Evolutionary conservation across 116 monocot species (phyloP).

Genomic region (Papilionanthe hybrid): DNA sequence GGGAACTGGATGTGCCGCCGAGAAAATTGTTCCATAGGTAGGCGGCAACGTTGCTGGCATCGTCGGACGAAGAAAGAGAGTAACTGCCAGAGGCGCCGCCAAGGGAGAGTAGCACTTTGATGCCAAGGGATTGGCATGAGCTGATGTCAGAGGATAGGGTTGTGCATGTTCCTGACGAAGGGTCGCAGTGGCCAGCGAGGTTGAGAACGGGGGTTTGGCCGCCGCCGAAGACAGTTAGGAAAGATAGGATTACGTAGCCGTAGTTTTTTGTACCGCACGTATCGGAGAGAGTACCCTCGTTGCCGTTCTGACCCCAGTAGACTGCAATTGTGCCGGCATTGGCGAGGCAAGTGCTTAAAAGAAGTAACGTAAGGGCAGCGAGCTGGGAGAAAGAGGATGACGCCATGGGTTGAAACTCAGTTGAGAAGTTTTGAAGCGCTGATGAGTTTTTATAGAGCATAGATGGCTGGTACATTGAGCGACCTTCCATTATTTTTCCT

Average conservation of each 20-base stretch:
- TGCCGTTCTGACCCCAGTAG: slow-evolving; percentile 69
- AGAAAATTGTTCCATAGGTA: slow-evolving; percentile 25
- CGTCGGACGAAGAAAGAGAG: slow-evolving; percentile 9
- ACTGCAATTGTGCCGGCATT: slow-evolving; percentile 31
- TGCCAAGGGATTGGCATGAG: slow-evolving; percentile 30
- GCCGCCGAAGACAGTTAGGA: slow-evolving; percentile 29
- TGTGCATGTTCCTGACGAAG: slow-evolving; percentile 16
- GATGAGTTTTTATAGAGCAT: background rate
- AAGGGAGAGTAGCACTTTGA: slow-evolving; percentile 35
- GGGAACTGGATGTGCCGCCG: slow-evolving; percentile 3
- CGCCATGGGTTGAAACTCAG: background rate
- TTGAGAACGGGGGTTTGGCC: slow-evolving; percentile 21
- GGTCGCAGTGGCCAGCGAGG: slow-evolving; percentile 29
- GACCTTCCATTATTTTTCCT: no score
- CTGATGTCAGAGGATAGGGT: slow-evolving; percentile 24
- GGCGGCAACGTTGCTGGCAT: slow-evolving; percentile 8
- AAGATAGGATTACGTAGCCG: slow-evolving; percentile 25
- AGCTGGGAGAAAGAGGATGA: background rate
- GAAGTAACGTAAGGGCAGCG: background rate
- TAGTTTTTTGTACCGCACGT: slow-evolving; percentile 24
- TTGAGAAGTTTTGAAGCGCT: background rate
- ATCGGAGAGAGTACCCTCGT: slow-evolving; percentile 33
- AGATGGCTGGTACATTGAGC: no score
- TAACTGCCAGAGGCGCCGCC: slow-evolving; percentile 17
- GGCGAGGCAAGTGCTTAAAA: background rate